Evolutionary conservation across 371 early-diverging fungal species (phyloP).

Genomic region (Phascolomyces articulosus): DNA sequence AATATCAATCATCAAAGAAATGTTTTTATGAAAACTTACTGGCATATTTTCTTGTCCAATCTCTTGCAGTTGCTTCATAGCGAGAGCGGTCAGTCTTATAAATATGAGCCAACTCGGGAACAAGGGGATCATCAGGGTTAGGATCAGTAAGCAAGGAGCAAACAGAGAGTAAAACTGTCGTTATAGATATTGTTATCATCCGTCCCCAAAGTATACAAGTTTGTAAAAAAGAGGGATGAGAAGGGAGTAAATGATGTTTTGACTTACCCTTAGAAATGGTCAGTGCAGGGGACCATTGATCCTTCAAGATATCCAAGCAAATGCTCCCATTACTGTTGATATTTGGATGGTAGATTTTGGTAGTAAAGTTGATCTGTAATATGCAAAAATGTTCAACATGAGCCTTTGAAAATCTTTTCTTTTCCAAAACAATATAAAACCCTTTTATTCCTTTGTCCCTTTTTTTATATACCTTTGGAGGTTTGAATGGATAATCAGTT

Average conservation of each 20-base stretch:
- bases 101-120: conserved; percentile 96
- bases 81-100: conserved; percentile 94
- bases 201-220: no score
- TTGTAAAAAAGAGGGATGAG: no score
- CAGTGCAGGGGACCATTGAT: conserved; percentile 99
- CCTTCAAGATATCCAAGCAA: conserved; percentile 97
- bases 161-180: conserved; percentile 90
- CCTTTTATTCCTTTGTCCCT: background rate
- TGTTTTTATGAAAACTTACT: conserved; percentile 33
- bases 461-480: conserved; percentile 82
- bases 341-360: conserved; percentile 99
- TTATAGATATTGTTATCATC: no score
- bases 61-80: conserved; percentile 89
- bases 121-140: conserved; percentile 95
- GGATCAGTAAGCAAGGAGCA: conserved; percentile 98
- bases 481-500: conserved; percentile 99
- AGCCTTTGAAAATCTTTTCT: background rate
- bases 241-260: no score
- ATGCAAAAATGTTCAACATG: background rate
- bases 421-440: background rate
- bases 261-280: conserved; percentile 91
- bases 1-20: no score
- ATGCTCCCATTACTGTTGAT: conserved; percentile 99
- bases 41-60: conserved; percentile 94
- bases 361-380: conserved; percentile 88